Evolutionary conservation across 768 basidiomycete genomes (phyloP).

Genomic region (Boletellus ananiceps): DNA sequence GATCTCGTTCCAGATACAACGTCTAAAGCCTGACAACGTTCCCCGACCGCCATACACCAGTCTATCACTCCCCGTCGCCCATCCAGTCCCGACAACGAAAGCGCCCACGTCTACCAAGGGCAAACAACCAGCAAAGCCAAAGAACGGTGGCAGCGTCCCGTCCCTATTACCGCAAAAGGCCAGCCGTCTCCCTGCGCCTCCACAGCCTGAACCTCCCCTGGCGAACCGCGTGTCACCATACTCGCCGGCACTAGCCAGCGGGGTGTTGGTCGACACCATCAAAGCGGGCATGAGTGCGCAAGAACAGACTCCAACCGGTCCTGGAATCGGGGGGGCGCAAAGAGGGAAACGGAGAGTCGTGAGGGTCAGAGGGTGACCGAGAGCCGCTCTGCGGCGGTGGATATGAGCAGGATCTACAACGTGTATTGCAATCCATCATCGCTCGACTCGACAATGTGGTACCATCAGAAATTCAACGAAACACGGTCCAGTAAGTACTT

Average conservation of each 20-base stretch:
- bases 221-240: constrained; percentile 74
- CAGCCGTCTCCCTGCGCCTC: constrained; percentile 62
- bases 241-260: constrained; percentile 71
- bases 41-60: constrained; percentile 61
- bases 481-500: too few relatives aligned
- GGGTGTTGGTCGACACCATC: constrained; percentile 76
- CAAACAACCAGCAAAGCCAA: constrained; percentile 49
- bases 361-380: constrained; percentile 54
- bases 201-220: constrained; percentile 69
- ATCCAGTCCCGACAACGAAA: constrained; percentile 31
- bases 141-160: constrained; percentile 34
- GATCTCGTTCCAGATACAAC: constrained; percentile 70
- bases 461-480: too few relatives aligned
- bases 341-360: constrained; percentile 83
- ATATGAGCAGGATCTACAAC: constrained; percentile 13
- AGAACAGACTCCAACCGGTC: constrained; percentile 42
- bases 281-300: constrained; percentile 79
- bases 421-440: constrained; percentile 16
- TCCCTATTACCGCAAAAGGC: constrained; percentile 23
- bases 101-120: constrained; percentile 38
- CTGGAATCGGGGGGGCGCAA: constrained; percentile 34
- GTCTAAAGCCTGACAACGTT: constrained; percentile 62
- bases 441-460: not conserved
- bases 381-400: not conserved
- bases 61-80: constrained; percentile 25